Percentiles rank a stretch among this genome's conserved stretches.
These are phyloP conservation scores for Backusella luteola DNA, from an alignment of 192 early-diverging fungal species.

Conservation along the genomic window DNA sequence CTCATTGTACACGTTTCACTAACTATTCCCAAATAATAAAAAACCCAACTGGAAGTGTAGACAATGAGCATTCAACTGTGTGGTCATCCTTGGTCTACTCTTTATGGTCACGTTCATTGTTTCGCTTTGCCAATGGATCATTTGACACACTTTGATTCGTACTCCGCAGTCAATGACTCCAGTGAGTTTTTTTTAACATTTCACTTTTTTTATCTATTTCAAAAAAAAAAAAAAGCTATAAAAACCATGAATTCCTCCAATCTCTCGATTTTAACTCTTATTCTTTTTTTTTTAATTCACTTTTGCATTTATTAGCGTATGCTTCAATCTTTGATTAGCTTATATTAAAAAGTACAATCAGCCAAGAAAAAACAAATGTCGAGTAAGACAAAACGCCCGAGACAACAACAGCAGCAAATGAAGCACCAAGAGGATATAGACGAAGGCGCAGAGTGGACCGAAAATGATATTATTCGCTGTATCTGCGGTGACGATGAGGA, in stretches of 20 bases:
- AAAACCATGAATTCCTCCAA: not conserved
- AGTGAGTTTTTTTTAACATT: not conserved
- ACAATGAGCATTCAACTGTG: too few relatives aligned
- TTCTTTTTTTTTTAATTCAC: not conserved
- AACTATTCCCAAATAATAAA: too few relatives aligned
- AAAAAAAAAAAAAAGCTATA: not conserved
- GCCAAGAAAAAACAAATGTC: not conserved
- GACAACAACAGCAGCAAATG: not conserved
- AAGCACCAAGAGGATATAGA: not conserved
- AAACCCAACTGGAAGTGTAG: too few relatives aligned
- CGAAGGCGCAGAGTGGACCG: not conserved
- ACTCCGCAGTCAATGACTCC: too few relatives aligned
- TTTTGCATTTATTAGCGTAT: not conserved
- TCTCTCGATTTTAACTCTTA: not conserved
- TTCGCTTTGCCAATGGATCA: too few relatives aligned
- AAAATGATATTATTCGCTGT: slow-evolving; percentile 85
- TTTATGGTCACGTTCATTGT: too few relatives aligned
- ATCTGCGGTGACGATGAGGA: slow-evolving; percentile 87
- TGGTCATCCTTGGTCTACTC: too few relatives aligned
- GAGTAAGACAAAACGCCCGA: not conserved
- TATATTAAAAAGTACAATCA: not conserved
- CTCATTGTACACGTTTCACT: too few relatives aligned
- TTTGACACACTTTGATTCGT: too few relatives aligned
- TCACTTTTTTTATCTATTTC: not conserved
- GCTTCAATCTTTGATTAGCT: not conserved